phyloP scores from a whole-genome alignment of 805 yeast genomes.

The Lachancea mirantina region DNA sequence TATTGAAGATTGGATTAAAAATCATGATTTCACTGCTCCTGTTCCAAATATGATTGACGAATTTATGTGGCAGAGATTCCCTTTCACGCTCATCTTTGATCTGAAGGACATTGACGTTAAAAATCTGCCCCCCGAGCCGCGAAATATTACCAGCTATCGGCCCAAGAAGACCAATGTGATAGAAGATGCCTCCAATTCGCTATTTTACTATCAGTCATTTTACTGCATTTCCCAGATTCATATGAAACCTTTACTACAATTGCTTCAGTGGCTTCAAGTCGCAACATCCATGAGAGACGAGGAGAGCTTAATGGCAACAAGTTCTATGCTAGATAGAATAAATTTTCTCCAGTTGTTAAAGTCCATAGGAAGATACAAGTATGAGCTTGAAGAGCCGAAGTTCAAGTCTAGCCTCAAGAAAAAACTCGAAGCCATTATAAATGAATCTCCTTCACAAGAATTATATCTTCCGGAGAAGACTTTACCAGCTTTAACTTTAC shows the following conservation, averaged over 20 bases:
- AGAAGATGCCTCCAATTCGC: slow-evolving; percentile 32
- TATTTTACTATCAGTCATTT: slow-evolving; percentile 58
- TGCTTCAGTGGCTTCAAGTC: slow-evolving; percentile 87
- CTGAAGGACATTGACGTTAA: slow-evolving; percentile 22
- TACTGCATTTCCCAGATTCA: slow-evolving; percentile 59
- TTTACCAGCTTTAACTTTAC: slow-evolving; percentile 52
- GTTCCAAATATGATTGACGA: slow-evolving; percentile 32
- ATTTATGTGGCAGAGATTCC: slow-evolving; percentile 34
- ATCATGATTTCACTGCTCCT: slow-evolving; percentile 26
- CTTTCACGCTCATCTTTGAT: slow-evolving; percentile 32
- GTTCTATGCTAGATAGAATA: slow-evolving; percentile 47
- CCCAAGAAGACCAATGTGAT: slow-evolving; percentile 11
- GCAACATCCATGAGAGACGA: slow-evolving; percentile 63
- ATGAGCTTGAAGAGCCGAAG: slow-evolving; percentile 74
- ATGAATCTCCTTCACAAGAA: slow-evolving; percentile 15
- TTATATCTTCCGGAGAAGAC: slow-evolving; percentile 45
- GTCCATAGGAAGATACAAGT: slow-evolving; percentile 66
- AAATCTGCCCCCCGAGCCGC: slow-evolving; percentile 13
- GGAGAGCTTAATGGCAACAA: slow-evolving; percentile 50
- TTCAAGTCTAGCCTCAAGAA: slow-evolving; percentile 47
- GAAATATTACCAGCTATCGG: slow-evolving; percentile 23
- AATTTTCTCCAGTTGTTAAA: slow-evolving; percentile 66
- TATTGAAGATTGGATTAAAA: slow-evolving; percentile 88
- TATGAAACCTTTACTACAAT: slow-evolving; percentile 64
- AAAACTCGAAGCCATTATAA: slow-evolving; percentile 17